Evolutionary conservation across 768 basidiomycete species (phyloP), one percentile per base, ranked within the genome.

Genomic region (Podaxis sp.): DNA sequence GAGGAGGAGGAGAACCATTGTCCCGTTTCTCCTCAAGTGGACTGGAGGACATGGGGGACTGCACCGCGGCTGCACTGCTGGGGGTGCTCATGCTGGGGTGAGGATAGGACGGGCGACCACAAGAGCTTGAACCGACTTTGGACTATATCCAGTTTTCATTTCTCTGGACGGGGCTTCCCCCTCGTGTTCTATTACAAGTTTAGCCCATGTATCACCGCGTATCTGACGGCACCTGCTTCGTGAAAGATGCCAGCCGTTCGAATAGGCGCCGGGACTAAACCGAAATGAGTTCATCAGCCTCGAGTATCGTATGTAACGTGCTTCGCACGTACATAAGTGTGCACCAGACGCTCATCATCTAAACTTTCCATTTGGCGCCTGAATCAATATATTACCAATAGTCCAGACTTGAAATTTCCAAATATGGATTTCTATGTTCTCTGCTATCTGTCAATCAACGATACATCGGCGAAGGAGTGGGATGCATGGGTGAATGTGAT

Each of bases 401-500:
- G 12, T n/a, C 17, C 12, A 30, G 26, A 38, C 9, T 39, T 19
- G 6, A 26, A n/a, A 9, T 19, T 38, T 26, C 36, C 9, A 26
- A 22, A 33, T 52, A 4, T 15, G 8, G 24, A 60, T 60, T 33
- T 8, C 49, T 30, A 9, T 3, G 59, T 39, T 51, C 59, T 17
- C 24, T 40, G 30, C 38, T 52, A 17, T 36, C 59, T 60, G 59
- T 52, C 59, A n/a, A 36, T 40, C 59, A n/a, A 24, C n/a, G 59
- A 52, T 36, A 40, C 52, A 52, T 51, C 59, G 59, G 59, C 49
- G 17, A 40, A 60, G 49, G 30, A 52, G 59, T 38, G 59, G 59
- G 36, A 15, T 8, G 48, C 30, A 49, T 39, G 17, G 12, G 36
- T 39, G 33, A 36, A 15, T 36, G 44, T 1, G 28, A 36, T 30